These are phyloP conservation scores for Botryotinia calthae DNA, from an alignment of 2,329 filamentous ascomycete species.

Conservation along the genomic window DNA sequence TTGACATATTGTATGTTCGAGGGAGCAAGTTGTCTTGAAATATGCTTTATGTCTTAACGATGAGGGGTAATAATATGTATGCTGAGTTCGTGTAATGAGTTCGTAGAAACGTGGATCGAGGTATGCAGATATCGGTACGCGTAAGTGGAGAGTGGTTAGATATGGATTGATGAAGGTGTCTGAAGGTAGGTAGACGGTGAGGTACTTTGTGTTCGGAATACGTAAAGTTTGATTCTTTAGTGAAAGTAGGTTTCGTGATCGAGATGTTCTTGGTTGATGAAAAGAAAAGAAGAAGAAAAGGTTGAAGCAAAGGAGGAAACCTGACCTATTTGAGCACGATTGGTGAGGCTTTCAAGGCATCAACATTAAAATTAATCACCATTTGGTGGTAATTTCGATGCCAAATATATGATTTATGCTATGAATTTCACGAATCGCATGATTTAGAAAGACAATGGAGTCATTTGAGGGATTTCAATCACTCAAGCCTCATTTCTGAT, in stretches of 20 bases:
- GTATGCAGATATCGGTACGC: no score
- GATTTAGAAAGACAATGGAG: neutral
- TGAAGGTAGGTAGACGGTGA: neutral
- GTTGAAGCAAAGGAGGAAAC: neutral
- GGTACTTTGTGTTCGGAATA: neutral
- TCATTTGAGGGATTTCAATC: neutral
- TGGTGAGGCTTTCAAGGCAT: neutral
- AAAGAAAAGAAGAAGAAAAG: neutral
- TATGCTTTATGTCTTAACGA: neutral
- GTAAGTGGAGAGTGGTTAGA: no score
- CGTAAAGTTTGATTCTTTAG: no score
- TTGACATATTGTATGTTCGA: neutral
- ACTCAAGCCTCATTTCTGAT: neutral
- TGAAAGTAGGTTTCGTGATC: neutral
- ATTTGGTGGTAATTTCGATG: neutral
- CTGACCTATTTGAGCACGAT: neutral
- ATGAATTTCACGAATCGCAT: neutral
- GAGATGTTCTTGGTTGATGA: neutral
- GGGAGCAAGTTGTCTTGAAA: neutral
- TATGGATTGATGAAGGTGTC: neutral
- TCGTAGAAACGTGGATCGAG: no score
- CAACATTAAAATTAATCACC: neutral
- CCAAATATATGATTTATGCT: neutral
- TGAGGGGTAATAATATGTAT: neutral
- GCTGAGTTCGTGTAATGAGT: no score